Conservation (phyloP, 192 early-diverging fungal species). For the Chytriomyces sp. region DNA sequence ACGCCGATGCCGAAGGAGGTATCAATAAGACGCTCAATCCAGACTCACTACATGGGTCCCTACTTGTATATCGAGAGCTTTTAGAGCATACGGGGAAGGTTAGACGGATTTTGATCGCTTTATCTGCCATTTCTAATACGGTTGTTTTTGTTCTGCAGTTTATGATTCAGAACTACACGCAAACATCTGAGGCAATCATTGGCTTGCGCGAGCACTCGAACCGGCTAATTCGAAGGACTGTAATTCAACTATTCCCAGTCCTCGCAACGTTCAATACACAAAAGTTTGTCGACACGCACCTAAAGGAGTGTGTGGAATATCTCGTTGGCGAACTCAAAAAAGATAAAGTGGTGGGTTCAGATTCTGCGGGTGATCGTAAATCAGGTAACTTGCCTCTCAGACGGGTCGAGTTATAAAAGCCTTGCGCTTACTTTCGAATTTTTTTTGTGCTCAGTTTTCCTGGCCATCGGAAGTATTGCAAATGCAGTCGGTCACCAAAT, state of each 20-base stretch:
- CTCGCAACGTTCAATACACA: constrained; percentile 79
- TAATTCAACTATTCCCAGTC: constrained; percentile 81
- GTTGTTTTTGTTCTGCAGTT: constrained; percentile 56
- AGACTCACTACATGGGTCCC: constrained; percentile 84
- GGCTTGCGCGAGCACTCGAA: constrained; percentile 80
- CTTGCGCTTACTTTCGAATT: not conserved
- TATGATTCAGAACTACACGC: constrained; percentile 79
- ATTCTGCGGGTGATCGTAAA: constrained; percentile 53
- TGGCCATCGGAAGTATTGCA: constrained; percentile 85
- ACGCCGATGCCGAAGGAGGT: constrained; percentile 80
- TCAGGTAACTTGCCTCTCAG: constrained; percentile 39
- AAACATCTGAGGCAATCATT: constrained; percentile 77
- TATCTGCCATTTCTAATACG: not conserved
- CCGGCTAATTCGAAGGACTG: constrained; percentile 76
- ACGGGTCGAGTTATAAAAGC: not conserved
- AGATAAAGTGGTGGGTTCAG: constrained; percentile 44
- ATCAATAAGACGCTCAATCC: constrained; percentile 65
- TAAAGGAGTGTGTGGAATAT: constrained; percentile 75
- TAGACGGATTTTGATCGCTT: not conserved
- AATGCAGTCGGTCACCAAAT: constrained; percentile 79
- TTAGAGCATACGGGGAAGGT: constrained; percentile 82
- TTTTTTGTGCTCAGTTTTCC: constrained; percentile 72
- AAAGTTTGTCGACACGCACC: constrained; percentile 69
- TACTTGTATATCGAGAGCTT: constrained; percentile 81
- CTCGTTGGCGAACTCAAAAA: constrained; percentile 75